Evolutionary conservation across 148 eudicot genomes (phyloP).

Genomic region (Vaccinium darrowii): DNA sequence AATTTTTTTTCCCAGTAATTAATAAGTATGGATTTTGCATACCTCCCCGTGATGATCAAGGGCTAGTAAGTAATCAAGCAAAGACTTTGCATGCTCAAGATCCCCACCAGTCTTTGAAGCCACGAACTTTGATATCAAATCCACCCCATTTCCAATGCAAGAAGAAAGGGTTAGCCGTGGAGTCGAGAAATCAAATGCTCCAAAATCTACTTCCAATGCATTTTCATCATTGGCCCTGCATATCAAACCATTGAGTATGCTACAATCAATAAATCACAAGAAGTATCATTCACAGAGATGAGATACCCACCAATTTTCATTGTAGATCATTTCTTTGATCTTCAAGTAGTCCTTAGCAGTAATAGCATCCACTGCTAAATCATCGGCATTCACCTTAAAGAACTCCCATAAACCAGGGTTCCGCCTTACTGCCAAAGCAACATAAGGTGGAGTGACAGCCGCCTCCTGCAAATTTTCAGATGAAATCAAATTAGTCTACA

Average conservation of each 20-base stretch:
- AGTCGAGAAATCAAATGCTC: constrained; percentile 39
- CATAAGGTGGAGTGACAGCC: constrained; percentile 76
- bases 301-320: constrained; percentile 58
- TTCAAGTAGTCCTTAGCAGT: constrained; percentile 70
- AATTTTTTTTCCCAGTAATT: not conserved
- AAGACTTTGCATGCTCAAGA: constrained; percentile 36
- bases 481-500: not conserved
- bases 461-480: constrained; percentile 63
- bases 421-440: constrained; percentile 83
- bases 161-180: constrained; percentile 45
- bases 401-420: constrained; percentile 80
- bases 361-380: constrained; percentile 64
- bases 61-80: constrained; percentile 46
- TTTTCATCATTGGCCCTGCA: constrained; percentile 55
- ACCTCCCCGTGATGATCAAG: constrained; percentile 55
- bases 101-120: constrained; percentile 32
- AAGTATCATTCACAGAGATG: not conserved
- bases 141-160: constrained; percentile 57
- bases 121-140: constrained; percentile 37
- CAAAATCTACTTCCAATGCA: constrained; percentile 62
- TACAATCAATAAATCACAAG: not conserved
- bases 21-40: not conserved
- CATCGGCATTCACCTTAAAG: constrained; percentile 65
- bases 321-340: constrained; percentile 67
- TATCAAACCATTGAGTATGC: not conserved